Evolutionary conservation across 1,284 basidiomycete genomes (phyloP).

Genomic region (Grifola frondosa): DNA sequence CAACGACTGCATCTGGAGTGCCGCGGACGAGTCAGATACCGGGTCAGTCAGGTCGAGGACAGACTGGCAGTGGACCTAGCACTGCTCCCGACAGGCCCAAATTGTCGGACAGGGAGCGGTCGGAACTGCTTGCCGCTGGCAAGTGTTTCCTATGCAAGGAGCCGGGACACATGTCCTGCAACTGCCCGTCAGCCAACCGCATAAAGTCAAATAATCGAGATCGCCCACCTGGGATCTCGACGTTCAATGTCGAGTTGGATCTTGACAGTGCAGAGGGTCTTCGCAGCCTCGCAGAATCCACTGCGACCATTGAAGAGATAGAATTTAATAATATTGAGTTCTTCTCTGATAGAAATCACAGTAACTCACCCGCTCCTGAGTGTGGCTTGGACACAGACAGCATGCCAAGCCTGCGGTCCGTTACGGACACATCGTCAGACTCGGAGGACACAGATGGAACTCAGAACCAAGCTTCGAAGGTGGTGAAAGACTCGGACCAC

Average conservation of each 20-base stretch:
- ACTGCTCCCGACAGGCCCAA: neutral
- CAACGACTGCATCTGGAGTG: too few relatives aligned
- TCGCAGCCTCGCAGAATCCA: neutral
- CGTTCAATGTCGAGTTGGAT: constrained; percentile 4
- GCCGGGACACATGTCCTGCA: constrained; percentile 12
- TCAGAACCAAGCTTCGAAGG: too few relatives aligned
- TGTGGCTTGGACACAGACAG: too few relatives aligned
- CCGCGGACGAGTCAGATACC: too few relatives aligned
- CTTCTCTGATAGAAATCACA: too few relatives aligned
- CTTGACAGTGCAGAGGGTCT: neutral
- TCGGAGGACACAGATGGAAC: too few relatives aligned
- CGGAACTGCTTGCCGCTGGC: constrained; percentile 9
- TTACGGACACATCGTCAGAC: too few relatives aligned
- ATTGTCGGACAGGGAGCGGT: constrained; percentile 7
- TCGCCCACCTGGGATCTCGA: constrained; percentile 4
- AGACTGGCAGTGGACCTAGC: too few relatives aligned
- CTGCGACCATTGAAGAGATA: neutral
- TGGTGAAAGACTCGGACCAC: too few relatives aligned
- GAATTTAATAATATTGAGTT: neutral
- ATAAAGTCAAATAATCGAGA: neutral
- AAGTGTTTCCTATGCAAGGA: constrained; percentile 20
- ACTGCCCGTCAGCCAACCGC: constrained; percentile 8
- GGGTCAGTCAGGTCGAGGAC: neutral
- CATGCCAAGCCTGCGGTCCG: neutral
- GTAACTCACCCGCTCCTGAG: too few relatives aligned